Base-by-base conservation (phyloP, 2,329 filamentous ascomycete species). In the Fusarium sterilihyphosum region DNA sequence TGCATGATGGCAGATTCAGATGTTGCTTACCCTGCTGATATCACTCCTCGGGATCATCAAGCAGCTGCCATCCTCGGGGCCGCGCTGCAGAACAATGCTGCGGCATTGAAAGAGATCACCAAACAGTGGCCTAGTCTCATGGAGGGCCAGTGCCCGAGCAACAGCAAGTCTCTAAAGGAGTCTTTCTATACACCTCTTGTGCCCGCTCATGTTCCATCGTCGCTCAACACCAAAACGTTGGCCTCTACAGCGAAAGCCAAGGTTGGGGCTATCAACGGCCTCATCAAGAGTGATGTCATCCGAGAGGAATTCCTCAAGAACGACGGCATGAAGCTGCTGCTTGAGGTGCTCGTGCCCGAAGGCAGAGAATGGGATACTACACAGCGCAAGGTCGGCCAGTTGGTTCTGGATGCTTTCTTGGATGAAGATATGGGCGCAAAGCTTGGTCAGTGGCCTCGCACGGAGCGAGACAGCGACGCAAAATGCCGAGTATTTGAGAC, bases 321-420 rank as follows among this genome's bases (percentile, higher is more conserved):
- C 60, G 82, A 82, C 52, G 90, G 89, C 26, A 90, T 92, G 85
- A 81, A 82, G 33, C 83, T 85, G 38, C 82, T 92, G 12, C 83
- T 91, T 20, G 84, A 86, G 49, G 84, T 91, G 12, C 85, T 92
- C 41, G 76, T 84, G 8, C 84, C 82, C 14, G 81, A 85, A 31
- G 85, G 82, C n/a, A 80, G 83, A 9, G 83, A 85, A 33, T 89
- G 90, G 84, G 85, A 85, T 20, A 78, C 82, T 4, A 86, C 88
- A 11, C 85, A 88, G 78, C 85, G 85, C 66, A 89, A 88, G 77
- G 86, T 88, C 31, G 89, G 87, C 4, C 85, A 90, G 68, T 84
- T 92, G 64, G 85, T 92, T 35, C 84, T 88, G 40, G 91, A 93
- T 77, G 91, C 86, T 68, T 93, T 93, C 78, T 82, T 93, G n/a